Base-by-base conservation (phyloP, 1,284 basidiomycete genomes). In the Takashimella tepidaria region DNA sequence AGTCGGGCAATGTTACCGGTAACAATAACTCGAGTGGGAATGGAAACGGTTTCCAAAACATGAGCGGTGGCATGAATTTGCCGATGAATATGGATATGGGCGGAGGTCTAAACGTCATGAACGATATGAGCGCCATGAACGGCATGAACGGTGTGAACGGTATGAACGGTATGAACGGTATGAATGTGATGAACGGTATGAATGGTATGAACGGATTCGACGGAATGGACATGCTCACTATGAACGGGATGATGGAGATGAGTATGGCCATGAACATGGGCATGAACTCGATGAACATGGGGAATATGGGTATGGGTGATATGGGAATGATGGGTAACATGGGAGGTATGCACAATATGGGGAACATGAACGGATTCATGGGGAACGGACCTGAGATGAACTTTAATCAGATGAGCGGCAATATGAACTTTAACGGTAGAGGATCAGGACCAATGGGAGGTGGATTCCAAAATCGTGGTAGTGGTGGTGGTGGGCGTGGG, bases 241-340 rank as follows among this genome's bases (percentile, higher is more conserved):
- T 53, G 56, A 60, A 54, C 21, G 54, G 54, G 26, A 59, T 58
- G 51, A 51, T 45, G 20, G 42, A 49, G 50, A 51, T 54, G 45
- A 54, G 41, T 50, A 53, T 51, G 24, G 51, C 46, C 25, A 59
- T 58, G 56, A 47, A 44, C 19, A 45, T 44, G 56, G 55, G 52
- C 6, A 54, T 50, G 50, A 47, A 42, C 11, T 24, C n/a, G 25
- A 50, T 51, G 55, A 16, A 16, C 16, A 37, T 37, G 31, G n/a
- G n/a, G n/a, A n/a, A n/a, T n/a, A n/a, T n/a, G n/a, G 31, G 31
- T 37, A 37, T 37, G 31, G 46, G 31, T 12, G 42, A 27, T 21
- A 49, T 51, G 51, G 46, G 44, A 31, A 19, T 20, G 13, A n/a
- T n/a, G n/a, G 46, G 31, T 12, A 47, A 27, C 24, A 49, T 51